Base-by-base conservation (phyloP, 2,329 filamentous ascomycete genomes). In the Colletotrichum limetticola region DNA sequence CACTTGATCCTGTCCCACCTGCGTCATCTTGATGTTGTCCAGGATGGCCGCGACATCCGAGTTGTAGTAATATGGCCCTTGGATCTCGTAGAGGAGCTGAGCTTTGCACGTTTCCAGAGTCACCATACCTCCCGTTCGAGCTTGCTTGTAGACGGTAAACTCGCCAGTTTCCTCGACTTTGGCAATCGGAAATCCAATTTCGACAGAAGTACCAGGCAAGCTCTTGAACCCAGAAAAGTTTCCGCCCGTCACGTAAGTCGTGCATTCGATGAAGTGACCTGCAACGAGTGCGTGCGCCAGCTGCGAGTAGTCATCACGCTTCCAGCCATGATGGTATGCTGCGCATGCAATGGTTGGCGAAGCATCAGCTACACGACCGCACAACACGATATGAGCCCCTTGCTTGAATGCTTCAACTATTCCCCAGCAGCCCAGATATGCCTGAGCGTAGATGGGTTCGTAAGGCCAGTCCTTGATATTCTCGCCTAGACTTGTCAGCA, bases 301-400 rank as follows among this genome's bases (percentile, higher is more conserved):
- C 32, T 80, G 74, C 69, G 89, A 82, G 65, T 85, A 87, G 56
- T 85, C 81, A 0, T 78, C 80, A 22, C 83, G 82, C 0, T 71
- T 70, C 88, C 87, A 90, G 0, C 80, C 78, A 71, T 88, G 82
- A 85, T 87, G 89, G 75, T 82, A 89, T 80, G 85, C 86, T 0
- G 87, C 86, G 0, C 86, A 86, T 0, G 84, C 87, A 30, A 89
- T 87, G 0, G 88, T 86, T 0, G 85, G 85, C 8, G 81, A 83
- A 0, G 85, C 85, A 74, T 86, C 85, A 0, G 84, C 83, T 1
- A 85, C 84, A 32, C 85, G 80, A 4, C 84, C 84, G 53, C 83
- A 85, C 22, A 86, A 80, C 35, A 86, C 78, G 49, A 86, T 85
- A 66, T 86, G 81, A 8, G 83, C 84, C 1, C 80, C 85, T 22